Evolutionary conservation across 768 basidiomycete species (phyloP), one percentile per base, ranked within the genome.

Genomic region (Pholiota conissans): DNA sequence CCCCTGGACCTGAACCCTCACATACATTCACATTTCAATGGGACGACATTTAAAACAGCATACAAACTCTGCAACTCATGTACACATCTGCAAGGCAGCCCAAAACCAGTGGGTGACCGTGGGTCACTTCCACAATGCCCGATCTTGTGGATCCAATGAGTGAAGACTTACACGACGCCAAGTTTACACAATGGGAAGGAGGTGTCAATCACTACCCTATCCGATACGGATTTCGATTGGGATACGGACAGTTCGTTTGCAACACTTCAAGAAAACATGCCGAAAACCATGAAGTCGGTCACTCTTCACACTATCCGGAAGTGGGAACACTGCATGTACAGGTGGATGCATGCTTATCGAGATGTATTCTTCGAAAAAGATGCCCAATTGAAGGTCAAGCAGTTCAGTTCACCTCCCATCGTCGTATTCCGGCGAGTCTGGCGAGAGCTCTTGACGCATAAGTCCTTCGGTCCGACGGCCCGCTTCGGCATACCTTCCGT

Each of bases 301-400:
- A 40, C 55, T 55, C 42, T 69, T 28, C 32, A 61, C 14, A 68
- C 70, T 2, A 71, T 75, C 22, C 61, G 69, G 26, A 63, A 65
- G 40, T 76, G 74, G 74, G 71, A 76, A 49, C 69, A 75, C 60
- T 53, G 63, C 7, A 67, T 68, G 60, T 30, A 52, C 27, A 20
- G 71, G 20, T 75, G 67, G 63, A 70, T 74, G 59, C 64, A 73
- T 46, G 71, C 74, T n/a, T 77, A 76, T 53, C 2, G 57, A 22
- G 37, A 49, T 14, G 70, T 70, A 14, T 47, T 74, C 16, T 54
- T 49, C 27, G 63, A 67, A 3, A 62, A 62, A 37, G 67, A 69
- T 56, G 72, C 73, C 27, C 72, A 74, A 49, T 10, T 56, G 1
- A 46, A 71, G 46, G 71, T 75, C 2, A 63, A 67, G 52, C 16